phyloP scores from a whole-genome alignment of 2,329 filamentous ascomycete species.

The Paecilomyces sp. region DNA sequence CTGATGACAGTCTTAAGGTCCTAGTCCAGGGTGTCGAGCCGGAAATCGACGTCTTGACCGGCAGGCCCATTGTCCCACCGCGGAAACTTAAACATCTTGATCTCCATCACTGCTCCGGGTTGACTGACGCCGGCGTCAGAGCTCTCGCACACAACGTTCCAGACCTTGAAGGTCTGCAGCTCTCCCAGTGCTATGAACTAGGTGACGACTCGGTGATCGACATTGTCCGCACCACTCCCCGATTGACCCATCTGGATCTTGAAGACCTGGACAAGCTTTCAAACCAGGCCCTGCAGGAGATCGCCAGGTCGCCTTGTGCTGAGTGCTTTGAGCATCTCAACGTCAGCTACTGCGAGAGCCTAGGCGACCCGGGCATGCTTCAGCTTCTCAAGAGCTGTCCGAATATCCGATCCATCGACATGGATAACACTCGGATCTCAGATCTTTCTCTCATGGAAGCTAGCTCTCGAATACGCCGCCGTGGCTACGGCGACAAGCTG shows the following conservation, averaged over 20 bases:
- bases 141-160: slow-evolving; percentile 68
- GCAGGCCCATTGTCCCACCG: slow-evolving; percentile 66
- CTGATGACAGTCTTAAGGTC: slow-evolving; percentile 62
- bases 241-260: slow-evolving; percentile 78
- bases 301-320: slow-evolving; percentile 71
- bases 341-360: slow-evolving; percentile 79
- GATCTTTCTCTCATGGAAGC: slow-evolving; percentile 82
- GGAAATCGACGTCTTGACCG: slow-evolving; percentile 73
- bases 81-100: slow-evolving; percentile 79
- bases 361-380: slow-evolving; percentile 78
- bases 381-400: slow-evolving; percentile 71
- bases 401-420: slow-evolving; percentile 62
- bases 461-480: slow-evolving; percentile 66
- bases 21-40: slow-evolving; percentile 72
- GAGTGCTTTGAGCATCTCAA: slow-evolving; percentile 69
- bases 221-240: slow-evolving; percentile 67
- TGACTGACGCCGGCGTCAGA: slow-evolving; percentile 68
- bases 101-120: slow-evolving; percentile 65
- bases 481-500: slow-evolving; percentile 44
- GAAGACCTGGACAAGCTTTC: slow-evolving; percentile 77
- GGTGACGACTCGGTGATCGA: slow-evolving; percentile 66
- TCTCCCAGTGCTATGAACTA: slow-evolving; percentile 69
- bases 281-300: slow-evolving; percentile 64
- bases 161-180: slow-evolving; percentile 70
- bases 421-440: slow-evolving; percentile 90